phyloP scores from a whole-genome alignment of 129 eudicot species.

The Tagetes patula region DNA sequence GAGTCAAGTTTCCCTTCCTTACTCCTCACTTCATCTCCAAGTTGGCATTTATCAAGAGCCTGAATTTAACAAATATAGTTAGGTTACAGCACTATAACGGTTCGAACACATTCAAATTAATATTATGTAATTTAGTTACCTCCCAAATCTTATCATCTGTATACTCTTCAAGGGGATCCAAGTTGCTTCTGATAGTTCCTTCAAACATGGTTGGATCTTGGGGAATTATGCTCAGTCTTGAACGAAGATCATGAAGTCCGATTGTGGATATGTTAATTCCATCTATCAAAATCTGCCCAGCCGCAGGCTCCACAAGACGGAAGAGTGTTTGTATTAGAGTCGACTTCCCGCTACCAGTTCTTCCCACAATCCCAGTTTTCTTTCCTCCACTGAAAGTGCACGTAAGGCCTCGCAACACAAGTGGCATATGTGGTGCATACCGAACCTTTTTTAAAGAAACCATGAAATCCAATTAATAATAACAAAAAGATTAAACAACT shows the following conservation, averaged over 20 bases:
- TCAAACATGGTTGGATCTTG: conserved; percentile 99
- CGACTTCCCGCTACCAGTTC: conserved; percentile 94
- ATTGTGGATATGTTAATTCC: conserved; percentile 62
- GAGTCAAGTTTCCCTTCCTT: conserved; percentile 80
- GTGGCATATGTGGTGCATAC: conserved; percentile 89
- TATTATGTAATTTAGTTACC: conserved; percentile 36
- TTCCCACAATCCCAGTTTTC: conserved; percentile 89
- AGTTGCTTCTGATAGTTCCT: conserved; percentile 80
- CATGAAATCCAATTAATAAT: background rate
- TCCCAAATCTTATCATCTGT: conserved; percentile 93
- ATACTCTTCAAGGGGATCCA: conserved; percentile 94
- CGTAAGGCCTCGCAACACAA: conserved; percentile 82
- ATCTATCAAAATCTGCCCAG: conserved; percentile 66
- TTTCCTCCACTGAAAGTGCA: conserved; percentile 83
- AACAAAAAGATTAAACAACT: background rate
- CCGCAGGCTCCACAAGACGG: conserved; percentile 83
- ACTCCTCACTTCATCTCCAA: conserved; percentile 84
- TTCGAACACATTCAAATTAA: background rate
- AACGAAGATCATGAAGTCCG: conserved; percentile 86
- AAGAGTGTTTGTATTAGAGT: conserved; percentile 90
- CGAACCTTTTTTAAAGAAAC: conserved; percentile 55
- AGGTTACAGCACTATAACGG: background rate
- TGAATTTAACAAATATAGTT: conserved; percentile 24
- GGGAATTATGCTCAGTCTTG: conserved; percentile 85
- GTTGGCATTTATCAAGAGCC: conserved; percentile 90